Evolutionary conservation across 305 asterid species (phyloP).

Genomic region (Fraxinus angustifolia): DNA sequence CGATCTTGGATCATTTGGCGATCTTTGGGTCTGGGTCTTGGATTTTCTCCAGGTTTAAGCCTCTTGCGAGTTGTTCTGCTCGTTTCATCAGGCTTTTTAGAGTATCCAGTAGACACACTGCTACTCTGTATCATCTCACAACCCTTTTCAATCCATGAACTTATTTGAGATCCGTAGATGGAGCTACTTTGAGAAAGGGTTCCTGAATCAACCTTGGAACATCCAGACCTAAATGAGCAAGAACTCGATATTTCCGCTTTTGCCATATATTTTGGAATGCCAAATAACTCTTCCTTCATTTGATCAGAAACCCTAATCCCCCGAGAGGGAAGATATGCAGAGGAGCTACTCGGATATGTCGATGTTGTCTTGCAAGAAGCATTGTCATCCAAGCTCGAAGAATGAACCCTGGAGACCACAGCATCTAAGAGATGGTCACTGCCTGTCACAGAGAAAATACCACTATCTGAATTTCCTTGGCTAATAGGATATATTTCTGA

Average conservation of each 20-base stretch:
- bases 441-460: slow-evolving; percentile 29
- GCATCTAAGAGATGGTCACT: slow-evolving; percentile 61
- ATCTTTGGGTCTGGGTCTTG: slow-evolving; percentile 78
- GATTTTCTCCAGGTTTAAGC: slow-evolving; percentile 74
- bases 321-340: slow-evolving; percentile 35
- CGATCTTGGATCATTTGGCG: slow-evolving; percentile 94
- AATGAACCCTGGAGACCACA: slow-evolving; percentile 41
- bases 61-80: slow-evolving; percentile 59
- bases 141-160: slow-evolving; percentile 55
- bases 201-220: slow-evolving; percentile 38
- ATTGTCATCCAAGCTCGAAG: slow-evolving; percentile 42
- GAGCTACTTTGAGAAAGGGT: slow-evolving; percentile 49
- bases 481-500: slow-evolving; percentile 32
- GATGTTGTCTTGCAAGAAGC: slow-evolving; percentile 49
- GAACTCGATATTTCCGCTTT: slow-evolving; percentile 37
- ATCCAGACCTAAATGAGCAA: slow-evolving; percentile 34
- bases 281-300: slow-evolving; percentile 43
- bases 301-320: slow-evolving; percentile 33
- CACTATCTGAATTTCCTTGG: slow-evolving; percentile 36
- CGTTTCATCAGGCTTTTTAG: slow-evolving; percentile 45
- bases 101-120: slow-evolving; percentile 47
- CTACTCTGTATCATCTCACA: slow-evolving; percentile 37
- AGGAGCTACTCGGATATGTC: slow-evolving; percentile 42
- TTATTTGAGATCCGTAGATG: slow-evolving; percentile 48
- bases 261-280: slow-evolving; percentile 39